Base-by-base conservation (phyloP, 192 early-diverging fungal species). In the Allomyces arbusculus region DNA sequence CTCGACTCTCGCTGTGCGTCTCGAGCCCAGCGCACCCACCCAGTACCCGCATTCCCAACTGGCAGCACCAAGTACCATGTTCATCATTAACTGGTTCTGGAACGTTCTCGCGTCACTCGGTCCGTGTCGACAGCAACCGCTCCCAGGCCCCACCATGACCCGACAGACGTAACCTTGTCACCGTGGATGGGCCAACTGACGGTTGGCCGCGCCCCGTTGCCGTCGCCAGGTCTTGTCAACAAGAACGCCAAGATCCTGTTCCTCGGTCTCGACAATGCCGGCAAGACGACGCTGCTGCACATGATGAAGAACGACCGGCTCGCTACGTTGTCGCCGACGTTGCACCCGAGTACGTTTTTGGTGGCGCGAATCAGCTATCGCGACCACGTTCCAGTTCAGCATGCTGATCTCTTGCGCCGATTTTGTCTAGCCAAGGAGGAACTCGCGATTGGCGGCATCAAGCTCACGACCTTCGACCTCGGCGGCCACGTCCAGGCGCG, bases 291-390 rank as follows among this genome's bases (percentile, higher is more conserved):
- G 62, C 81, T 99, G 23, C 83, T 99, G 64, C 95, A 99, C 80
- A 95, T 99, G 91, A 83, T 99, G 71, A 99, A 99, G 83, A 99
- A 94, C 76, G 94, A 95, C 77, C 89, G 95, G 71, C 76, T 99
- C 72, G 91, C 91, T 43, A 87, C 88, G 63, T 81, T 95, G 44
- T 86, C 90, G 71, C 95, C 95, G 26, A 99, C 95, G 45, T 83
- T 93, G 77, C 93, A 99, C 76, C 95, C 95, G 66, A 99, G 33
- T 40, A 40, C 33, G 33, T 40, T 40, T 40, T 0, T 40, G n/a
- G n/a, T n/a, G n/a, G n/a, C n/a, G n/a, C n/a, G n/a, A n/a, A n/a
- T n/a, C n/a, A n/a, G n/a, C n/a, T n/a, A n/a, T 40, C 7, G 33
- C 7, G 33, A 40, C 33, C 7, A 40, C 33, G 33, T 7, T 40